Evolutionary conservation across 192 early-diverging fungal species (phyloP), one percentile per base, ranked within the genome.

Genomic region (Paraglomus occultum): DNA sequence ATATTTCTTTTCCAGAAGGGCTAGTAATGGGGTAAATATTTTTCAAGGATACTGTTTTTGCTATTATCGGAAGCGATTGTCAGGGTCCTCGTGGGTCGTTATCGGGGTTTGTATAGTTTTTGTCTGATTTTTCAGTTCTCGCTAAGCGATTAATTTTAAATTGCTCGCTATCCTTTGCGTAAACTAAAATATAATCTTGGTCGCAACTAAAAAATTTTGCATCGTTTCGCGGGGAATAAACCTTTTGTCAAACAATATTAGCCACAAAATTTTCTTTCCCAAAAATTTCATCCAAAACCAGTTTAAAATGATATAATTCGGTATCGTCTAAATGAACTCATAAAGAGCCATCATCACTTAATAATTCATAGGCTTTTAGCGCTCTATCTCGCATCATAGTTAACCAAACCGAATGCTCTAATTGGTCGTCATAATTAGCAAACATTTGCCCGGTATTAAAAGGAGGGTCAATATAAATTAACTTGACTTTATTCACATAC

Each of bases 401-500:
- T 49, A 49, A 49, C 48, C 48, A 49, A 49, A 49, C 48, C 15
- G 48, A 49, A 49, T 49, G 48, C 48, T 49, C 48, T 49, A 49
- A 49, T 49, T 49, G 48, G 48, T 49, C 53, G 18, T 55, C 53
- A 55, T 55, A 55, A 55, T 55, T 55, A 55, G 53, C 53, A 55
- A 55, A 55, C 53, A 55, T 55, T 55, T 55, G 53, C 10, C 53
- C 53, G 53, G 5, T 55, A 55, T 55, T 55, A 55, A 55, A 49
- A 49, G 48, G 48, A 49, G 48, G 48, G 48, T n/a, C n/a, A n/a
- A n/a, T n/a, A n/a, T n/a, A n/a, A 55, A 55, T 55, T 55, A 55
- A 55, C 53, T 55, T 55, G n/a, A 55, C 53, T 55, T 55, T 55
- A 55, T 55, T 55, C 22, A 55, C 53, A 55, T 55, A 55, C 53